Evolutionary conservation across 2,329 filamentous ascomycete species (phyloP).

Genomic region (Hortaea werneckii): DNA sequence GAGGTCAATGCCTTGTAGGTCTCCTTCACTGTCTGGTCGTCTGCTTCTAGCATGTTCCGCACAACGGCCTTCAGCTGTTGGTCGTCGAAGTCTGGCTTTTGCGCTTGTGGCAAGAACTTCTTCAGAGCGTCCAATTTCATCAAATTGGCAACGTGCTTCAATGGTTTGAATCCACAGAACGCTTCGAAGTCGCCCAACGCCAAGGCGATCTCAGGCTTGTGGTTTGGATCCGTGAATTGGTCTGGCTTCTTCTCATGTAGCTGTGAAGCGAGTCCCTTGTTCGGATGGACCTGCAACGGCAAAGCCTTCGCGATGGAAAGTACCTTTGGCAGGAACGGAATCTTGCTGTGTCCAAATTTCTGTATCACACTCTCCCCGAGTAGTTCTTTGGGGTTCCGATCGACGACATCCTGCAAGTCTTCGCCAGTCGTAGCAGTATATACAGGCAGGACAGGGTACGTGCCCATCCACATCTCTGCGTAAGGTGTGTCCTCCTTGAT

Average conservation of each 20-base stretch:
- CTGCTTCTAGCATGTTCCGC: conserved; percentile 44
- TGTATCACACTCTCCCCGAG: conserved; percentile 53
- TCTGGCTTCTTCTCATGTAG: conserved; percentile 55
- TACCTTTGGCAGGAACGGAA: conserved; percentile 67
- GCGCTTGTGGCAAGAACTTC: conserved; percentile 39
- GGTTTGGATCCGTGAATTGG: conserved; percentile 61
- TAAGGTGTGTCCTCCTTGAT: conserved; percentile 56
- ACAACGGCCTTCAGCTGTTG: conserved; percentile 49
- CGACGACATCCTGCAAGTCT: conserved; percentile 53
- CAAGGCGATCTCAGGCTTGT: conserved; percentile 72
- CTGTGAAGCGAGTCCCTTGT: conserved; percentile 55
- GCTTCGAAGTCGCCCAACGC: conserved; percentile 63
- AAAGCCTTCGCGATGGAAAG: conserved; percentile 67
- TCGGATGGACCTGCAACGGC: conserved; percentile 64
- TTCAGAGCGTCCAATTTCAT: conserved; percentile 47
- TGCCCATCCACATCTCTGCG: conserved; percentile 65
- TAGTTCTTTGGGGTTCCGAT: conserved; percentile 50
- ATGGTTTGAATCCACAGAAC: conserved; percentile 64
- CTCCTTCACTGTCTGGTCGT: conserved; percentile 42
- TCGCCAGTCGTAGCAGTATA: conserved; percentile 53
- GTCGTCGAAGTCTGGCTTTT: conserved; percentile 46
- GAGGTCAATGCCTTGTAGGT: conserved; percentile 44
- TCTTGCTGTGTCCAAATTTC: conserved; percentile 50
- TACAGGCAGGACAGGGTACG: conserved; percentile 61
- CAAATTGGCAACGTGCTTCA: conserved; percentile 48